Evolutionary conservation across 2,329 filamentous ascomycete species (phyloP).

Genomic region (Phyllosticta paracitricarpa): DNA sequence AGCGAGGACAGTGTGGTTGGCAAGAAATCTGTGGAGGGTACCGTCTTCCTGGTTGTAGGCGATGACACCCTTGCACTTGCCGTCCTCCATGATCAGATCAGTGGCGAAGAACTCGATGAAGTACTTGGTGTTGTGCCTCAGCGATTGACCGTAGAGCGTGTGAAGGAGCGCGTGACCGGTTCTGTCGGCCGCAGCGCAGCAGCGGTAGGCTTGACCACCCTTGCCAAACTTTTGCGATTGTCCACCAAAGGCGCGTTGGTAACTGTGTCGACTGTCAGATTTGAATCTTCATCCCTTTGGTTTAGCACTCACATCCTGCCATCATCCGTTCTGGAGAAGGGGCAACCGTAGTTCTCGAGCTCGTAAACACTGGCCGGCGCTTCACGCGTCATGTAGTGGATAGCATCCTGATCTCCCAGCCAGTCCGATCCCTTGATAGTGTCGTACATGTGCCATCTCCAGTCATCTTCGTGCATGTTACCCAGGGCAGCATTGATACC

Average conservation of each 20-base stretch:
- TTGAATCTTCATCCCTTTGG: background rate
- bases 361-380: slow-evolving; percentile 86
- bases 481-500: slow-evolving; percentile 82
- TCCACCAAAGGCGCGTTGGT: slow-evolving; percentile 97
- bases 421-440: slow-evolving; percentile 97
- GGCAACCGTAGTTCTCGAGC: slow-evolving; percentile 94
- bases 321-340: slow-evolving; percentile 92
- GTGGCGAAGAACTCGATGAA: slow-evolving; percentile 99
- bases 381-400: slow-evolving; percentile 97
- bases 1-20: slow-evolving; percentile 92
- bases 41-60: slow-evolving; percentile 99
- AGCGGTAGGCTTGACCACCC: slow-evolving; percentile 95
- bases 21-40: slow-evolving; percentile 91
- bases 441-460: slow-evolving; percentile 99
- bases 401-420: slow-evolving; percentile 94
- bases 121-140: slow-evolving; percentile 98
- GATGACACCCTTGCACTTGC: slow-evolving; percentile 90
- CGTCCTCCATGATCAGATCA: slow-evolving; percentile 95
- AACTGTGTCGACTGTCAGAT: slow-evolving; percentile 40
- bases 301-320: slow-evolving; percentile 65
- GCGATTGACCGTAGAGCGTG: slow-evolving; percentile 95
- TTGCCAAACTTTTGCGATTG: slow-evolving; percentile 93
- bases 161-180: slow-evolving; percentile 96
- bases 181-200: slow-evolving; percentile 90
- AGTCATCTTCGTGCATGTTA: slow-evolving; percentile 98